These are phyloP conservation scores for Diaporthe ilicicola DNA, from an alignment of 2,329 filamentous ascomycete species.

Conservation along the genomic window DNA sequence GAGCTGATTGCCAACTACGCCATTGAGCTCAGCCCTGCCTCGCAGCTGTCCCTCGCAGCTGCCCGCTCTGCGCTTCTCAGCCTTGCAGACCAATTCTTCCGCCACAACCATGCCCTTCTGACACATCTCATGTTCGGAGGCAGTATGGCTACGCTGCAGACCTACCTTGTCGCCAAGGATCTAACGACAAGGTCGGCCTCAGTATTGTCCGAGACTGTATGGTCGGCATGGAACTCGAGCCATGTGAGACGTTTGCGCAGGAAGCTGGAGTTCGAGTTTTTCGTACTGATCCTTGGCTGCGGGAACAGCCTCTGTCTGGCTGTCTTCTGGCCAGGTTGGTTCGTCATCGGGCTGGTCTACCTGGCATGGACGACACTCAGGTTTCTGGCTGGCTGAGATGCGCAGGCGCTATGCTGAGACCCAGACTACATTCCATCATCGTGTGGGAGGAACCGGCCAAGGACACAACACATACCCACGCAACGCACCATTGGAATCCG, in stretches of 20 bases:
- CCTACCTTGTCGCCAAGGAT: constrained; percentile 40
- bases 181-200: constrained; percentile 26
- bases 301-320: constrained; percentile 58
- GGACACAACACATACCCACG: background rate
- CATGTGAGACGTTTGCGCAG: constrained; percentile 49
- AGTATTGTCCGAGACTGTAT: constrained; percentile 35
- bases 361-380: constrained; percentile 48
- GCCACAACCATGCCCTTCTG: constrained; percentile 19
- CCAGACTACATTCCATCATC: constrained; percentile 17
- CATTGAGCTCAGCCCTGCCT: constrained; percentile 13
- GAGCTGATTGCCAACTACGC: constrained; percentile 27
- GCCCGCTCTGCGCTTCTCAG: constrained; percentile 13
- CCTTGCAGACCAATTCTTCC: constrained; percentile 20
- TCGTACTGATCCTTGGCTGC: constrained; percentile 58
- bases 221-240: constrained; percentile 49
- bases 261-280: constrained; percentile 61
- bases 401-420: background rate
- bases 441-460: background rate
- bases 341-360: constrained; percentile 50
- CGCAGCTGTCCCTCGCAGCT: background rate
- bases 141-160: constrained; percentile 42
- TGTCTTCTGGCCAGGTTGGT: constrained; percentile 67
- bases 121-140: constrained; percentile 39
- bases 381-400: constrained; percentile 24
- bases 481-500: constrained; percentile 1